Conservation (phyloP, 208 protist genomes). For the Acanthamoeba quina region DNA sequence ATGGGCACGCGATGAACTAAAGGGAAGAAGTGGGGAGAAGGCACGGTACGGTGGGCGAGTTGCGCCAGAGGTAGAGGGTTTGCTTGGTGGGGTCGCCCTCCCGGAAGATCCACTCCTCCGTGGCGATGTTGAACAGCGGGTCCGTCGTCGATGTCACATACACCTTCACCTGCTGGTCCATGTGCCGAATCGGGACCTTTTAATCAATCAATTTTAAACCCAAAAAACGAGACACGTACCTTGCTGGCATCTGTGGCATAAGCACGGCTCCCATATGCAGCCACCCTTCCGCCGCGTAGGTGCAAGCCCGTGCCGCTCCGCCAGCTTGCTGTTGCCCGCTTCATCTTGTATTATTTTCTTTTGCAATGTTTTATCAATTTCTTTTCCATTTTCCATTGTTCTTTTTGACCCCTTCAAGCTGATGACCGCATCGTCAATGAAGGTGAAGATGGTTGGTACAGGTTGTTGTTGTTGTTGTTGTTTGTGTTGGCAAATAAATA, state of each 20-base stretch:
- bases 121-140: conserved; percentile 75
- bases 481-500: background rate
- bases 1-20: background rate
- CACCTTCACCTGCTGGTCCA: conserved; percentile 32
- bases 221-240: too few species aligned
- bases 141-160: conserved; percentile 55
- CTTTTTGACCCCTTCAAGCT: too few species aligned
- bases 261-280: too few species aligned
- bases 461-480: too few species aligned
- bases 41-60: conserved; percentile 49
- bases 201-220: too few species aligned
- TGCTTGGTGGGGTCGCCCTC: conserved; percentile 61
- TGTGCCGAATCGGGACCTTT: too few species aligned
- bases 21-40: background rate
- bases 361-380: too few species aligned
- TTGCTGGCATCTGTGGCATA: background rate
- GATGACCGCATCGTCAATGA: too few species aligned
- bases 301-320: background rate
- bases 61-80: conserved; percentile 74
- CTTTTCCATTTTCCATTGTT: too few species aligned
- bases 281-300: too few species aligned
- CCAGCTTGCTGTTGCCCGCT: background rate
- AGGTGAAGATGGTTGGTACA: too few species aligned
- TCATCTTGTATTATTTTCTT: too few species aligned
- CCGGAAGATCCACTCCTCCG: conserved; percentile 69